These are phyloP conservation scores for Anthoceros angustus DNA, from an alignment of 225 moss, liverwort and hornwort genomes.

Conservation along the genomic window DNA sequence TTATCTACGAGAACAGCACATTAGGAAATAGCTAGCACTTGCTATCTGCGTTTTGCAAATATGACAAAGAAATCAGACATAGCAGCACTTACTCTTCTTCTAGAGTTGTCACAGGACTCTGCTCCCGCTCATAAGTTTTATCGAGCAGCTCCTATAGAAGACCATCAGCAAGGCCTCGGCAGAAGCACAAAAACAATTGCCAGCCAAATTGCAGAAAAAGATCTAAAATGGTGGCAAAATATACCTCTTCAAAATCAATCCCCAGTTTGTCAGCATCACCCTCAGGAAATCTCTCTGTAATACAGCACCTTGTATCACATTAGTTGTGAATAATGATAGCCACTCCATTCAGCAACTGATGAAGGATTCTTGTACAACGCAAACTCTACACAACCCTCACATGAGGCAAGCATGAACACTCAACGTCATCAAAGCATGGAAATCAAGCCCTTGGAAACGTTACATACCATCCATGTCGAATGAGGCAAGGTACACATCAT, in stretches of 20 bases:
- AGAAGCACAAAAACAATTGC: neutral
- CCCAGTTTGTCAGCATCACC: slow-evolving; percentile 64
- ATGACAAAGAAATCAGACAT: slow-evolving; percentile 8
- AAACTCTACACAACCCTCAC: too few species aligned
- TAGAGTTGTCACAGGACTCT: slow-evolving; percentile 34
- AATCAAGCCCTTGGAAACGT: neutral
- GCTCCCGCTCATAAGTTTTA: slow-evolving; percentile 24
- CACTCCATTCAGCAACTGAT: too few species aligned
- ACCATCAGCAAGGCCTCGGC: slow-evolving; percentile 6
- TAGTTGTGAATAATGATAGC: too few species aligned
- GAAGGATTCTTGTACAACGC: too few species aligned
- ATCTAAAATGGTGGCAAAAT: neutral
- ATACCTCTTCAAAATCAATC: slow-evolving; percentile 94
- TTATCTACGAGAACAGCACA: slow-evolving; percentile 1
- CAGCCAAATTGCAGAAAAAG: neutral
- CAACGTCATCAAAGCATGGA: neutral
- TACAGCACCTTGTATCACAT: too few species aligned
- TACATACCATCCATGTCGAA: slow-evolving; percentile 77
- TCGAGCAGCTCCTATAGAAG: slow-evolving; percentile 39
- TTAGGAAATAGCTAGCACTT: neutral
- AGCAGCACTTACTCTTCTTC: slow-evolving; percentile 51
- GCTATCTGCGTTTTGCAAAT: neutral
- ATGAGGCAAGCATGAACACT: too few species aligned
- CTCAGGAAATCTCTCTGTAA: slow-evolving; percentile 89
- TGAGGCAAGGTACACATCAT: slow-evolving; percentile 60